Conservation (phyloP, 805 yeast species). For the Starmerella etchellsii region DNA sequence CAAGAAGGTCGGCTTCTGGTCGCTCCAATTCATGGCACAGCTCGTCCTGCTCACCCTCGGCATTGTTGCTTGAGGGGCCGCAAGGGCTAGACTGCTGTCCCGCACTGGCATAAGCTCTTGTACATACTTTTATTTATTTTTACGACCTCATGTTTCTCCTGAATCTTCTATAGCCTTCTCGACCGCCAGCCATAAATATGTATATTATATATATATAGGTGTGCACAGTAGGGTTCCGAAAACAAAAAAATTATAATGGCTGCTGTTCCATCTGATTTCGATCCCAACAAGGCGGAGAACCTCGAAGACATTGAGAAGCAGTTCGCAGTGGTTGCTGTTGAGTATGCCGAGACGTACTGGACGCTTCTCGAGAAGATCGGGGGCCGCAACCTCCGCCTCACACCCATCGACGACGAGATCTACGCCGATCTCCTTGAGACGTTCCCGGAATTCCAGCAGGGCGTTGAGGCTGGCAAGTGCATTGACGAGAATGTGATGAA, state of each 20-base stretch:
- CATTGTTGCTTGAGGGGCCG: conserved; percentile 46
- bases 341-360: conserved; percentile 91
- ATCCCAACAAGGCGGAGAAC: conserved; percentile 88
- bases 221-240: no score
- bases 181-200: no score
- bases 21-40: conserved; percentile 72
- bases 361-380: conserved; percentile 47
- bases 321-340: conserved; percentile 94
- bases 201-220: no score
- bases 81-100: no score
- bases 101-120: not conserved
- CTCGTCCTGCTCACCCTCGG: conserved; percentile 72
- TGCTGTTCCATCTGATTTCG: conserved; percentile 31
- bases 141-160: no score
- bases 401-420: conserved; percentile 31
- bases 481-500: conserved; percentile 75
- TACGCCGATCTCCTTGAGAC: conserved; percentile 36
- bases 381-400: conserved; percentile 59
- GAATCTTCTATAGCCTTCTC: no score
- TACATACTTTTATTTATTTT: conserved; percentile 2
- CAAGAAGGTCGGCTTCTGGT: conserved; percentile 85
- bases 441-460: conserved; percentile 79
- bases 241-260: no score
- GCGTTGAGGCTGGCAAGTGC: conserved; percentile 38
- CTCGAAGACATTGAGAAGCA: conserved; percentile 93